A percentile compares a stretch with the other conserved stretches of the same genome.
phyloP scores from a whole-genome alignment of 2,329 filamentous ascomycete genomes.

The Arthrobotrys pseudoclavata region DNA sequence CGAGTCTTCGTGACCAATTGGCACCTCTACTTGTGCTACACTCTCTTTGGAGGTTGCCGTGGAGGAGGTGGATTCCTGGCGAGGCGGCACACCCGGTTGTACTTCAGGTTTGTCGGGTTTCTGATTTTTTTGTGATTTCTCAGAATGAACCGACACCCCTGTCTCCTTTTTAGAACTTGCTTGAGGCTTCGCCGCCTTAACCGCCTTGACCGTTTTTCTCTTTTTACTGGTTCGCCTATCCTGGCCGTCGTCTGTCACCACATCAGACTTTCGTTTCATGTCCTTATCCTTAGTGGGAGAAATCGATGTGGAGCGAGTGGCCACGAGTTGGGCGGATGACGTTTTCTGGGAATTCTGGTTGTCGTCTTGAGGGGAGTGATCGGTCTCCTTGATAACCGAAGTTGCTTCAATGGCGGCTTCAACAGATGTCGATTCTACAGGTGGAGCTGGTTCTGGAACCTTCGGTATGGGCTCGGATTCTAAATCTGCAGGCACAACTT shows the following conservation, averaged over 20 bases:
- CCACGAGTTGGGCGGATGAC: slow-evolving; percentile 5
- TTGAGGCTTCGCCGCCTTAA: slow-evolving; percentile 10
- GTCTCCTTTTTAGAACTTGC: not conserved
- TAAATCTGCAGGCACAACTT: not conserved
- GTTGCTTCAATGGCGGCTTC: not conserved
- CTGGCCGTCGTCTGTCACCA: slow-evolving; percentile 21
- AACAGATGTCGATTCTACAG: not conserved
- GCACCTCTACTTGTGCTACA: not conserved
- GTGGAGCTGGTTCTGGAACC: not conserved
- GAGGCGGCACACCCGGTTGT: not conserved
- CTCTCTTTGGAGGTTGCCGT: not conserved
- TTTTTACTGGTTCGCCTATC: slow-evolving; percentile 40
- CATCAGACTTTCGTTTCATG: slow-evolving; percentile 57
- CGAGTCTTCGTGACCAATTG: not conserved
- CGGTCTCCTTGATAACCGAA: not conserved
- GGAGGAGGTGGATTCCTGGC: not conserved
- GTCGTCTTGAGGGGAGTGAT: not conserved
- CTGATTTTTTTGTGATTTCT: not conserved
- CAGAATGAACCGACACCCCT: not conserved
- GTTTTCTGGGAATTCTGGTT: not conserved
- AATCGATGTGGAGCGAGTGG: slow-evolving; percentile 3
- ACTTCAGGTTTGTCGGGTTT: not conserved
- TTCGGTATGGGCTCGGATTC: not conserved
- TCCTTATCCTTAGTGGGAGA: slow-evolving; percentile 45
- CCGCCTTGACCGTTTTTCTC: slow-evolving; percentile 20